Conservation (phyloP, 2,329 filamentous ascomycete species). For the Chaetothyriales sp. region DNA sequence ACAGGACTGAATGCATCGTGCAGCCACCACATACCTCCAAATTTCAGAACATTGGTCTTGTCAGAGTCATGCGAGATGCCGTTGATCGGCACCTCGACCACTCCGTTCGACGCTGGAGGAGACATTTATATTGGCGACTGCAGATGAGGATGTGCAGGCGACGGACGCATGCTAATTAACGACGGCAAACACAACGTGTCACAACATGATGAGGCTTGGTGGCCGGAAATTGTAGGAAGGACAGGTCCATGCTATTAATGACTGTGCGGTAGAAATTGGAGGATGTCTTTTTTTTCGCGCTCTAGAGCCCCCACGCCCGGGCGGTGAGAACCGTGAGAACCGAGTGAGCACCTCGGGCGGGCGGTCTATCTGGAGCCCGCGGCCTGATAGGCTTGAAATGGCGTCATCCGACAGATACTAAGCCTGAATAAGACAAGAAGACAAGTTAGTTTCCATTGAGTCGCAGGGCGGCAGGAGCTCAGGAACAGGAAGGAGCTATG, state of each 20-base stretch:
- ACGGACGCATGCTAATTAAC: not conserved
- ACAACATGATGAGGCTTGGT: not conserved
- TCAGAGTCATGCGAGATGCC: not conserved
- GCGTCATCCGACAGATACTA: not conserved
- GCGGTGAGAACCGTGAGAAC: no score
- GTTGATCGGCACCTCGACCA: not conserved
- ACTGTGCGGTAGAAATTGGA: not conserved
- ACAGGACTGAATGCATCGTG: no score
- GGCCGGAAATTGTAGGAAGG: not conserved
- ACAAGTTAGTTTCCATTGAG: no score
- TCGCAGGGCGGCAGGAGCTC: no score
- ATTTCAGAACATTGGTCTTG: constrained; percentile 11
- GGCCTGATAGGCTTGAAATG: not conserved
- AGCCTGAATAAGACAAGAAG: no score
- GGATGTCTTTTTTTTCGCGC: not conserved
- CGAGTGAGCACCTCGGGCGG: not conserved
- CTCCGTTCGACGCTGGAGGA: not conserved
- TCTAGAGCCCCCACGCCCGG: not conserved
- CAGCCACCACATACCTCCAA: constrained; percentile 11
- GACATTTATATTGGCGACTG: not conserved
- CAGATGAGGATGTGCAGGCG: not conserved
- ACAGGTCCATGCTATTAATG: not conserved
- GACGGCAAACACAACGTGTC: not conserved
- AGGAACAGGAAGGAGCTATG: no score
- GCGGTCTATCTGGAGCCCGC: not conserved